Evolutionary conservation across 352 stramenopile genomes (phyloP).

Genomic region (Pythium pectinolyticum): DNA sequence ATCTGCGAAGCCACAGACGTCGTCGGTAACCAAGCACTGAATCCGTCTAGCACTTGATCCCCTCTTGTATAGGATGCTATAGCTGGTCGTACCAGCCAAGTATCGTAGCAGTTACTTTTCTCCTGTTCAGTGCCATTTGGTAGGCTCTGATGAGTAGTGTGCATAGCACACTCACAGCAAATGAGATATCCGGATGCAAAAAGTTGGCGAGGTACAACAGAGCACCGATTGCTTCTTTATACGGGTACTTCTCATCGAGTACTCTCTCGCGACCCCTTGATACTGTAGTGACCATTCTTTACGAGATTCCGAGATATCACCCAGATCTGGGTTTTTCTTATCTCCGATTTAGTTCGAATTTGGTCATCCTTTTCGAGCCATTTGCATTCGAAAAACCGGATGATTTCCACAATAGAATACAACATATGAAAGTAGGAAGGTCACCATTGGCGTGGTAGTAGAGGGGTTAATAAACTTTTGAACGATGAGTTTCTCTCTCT

Average conservation of each 20-base stretch:
- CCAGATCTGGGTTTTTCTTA: no score
- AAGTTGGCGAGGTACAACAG: conserved; percentile 22
- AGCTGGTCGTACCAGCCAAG: conserved; percentile 14
- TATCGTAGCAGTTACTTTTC: conserved; percentile 22
- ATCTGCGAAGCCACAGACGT: conserved; percentile 21
- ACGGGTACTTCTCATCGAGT: conserved; percentile 21
- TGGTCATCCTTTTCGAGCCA: no score
- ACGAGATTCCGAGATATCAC: no score
- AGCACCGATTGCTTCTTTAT: conserved; percentile 20
- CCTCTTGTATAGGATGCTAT: conserved; percentile 16
- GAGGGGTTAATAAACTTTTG: no score
- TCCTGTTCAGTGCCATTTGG: conserved; percentile 22
- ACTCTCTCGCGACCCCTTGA: conserved; percentile 19
- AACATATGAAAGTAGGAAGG: no score
- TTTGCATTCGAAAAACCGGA: no score
- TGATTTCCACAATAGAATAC: no score
- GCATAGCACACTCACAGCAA: conserved; percentile 15
- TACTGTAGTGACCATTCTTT: no score
- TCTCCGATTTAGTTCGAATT: no score
- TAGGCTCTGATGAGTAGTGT: conserved; percentile 23
- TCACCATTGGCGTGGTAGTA: no score
- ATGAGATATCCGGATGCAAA: conserved; percentile 6
- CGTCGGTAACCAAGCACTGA: conserved; percentile 14
- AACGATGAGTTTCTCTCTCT: no score
- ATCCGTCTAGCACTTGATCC: conserved; percentile 5